These are phyloP conservation scores for Mortierella antarctica DNA, from an alignment of 192 early-diverging fungal species.

Conservation along the genomic window DNA sequence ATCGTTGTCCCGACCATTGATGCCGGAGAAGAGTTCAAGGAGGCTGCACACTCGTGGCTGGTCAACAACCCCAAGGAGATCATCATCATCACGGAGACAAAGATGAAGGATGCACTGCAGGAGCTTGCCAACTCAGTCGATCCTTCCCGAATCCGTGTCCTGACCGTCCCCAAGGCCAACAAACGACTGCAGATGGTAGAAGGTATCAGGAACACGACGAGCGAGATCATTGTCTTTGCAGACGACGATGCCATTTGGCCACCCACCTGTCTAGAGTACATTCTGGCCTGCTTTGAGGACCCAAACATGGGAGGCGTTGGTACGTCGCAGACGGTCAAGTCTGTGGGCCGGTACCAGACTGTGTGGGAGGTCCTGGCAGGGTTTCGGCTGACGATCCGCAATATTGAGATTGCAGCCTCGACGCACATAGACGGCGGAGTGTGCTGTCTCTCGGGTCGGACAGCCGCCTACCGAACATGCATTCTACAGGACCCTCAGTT, in stretches of 20 bases:
- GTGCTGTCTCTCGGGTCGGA: slow-evolving; percentile 78
- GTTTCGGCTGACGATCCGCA: slow-evolving; percentile 75
- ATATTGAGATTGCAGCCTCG: slow-evolving; percentile 78
- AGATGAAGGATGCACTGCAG: slow-evolving; percentile 63
- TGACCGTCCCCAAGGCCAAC: slow-evolving; percentile 69
- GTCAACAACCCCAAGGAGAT: slow-evolving; percentile 72
- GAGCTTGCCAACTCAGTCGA: slow-evolving; percentile 69
- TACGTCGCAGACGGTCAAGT: slow-evolving; percentile 70
- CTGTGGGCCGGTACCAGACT: slow-evolving; percentile 67
- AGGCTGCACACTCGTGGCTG: slow-evolving; percentile 73
- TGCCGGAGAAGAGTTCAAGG: slow-evolving; percentile 78
- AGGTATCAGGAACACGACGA: slow-evolving; percentile 70
- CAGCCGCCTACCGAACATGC: slow-evolving; percentile 74
- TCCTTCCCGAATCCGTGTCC: slow-evolving; percentile 62
- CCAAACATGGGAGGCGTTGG: slow-evolving; percentile 78
- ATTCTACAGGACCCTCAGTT: slow-evolving; percentile 79
- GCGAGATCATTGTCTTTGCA: slow-evolving; percentile 73
- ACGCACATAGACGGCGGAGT: slow-evolving; percentile 82
- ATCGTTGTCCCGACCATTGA: slow-evolving; percentile 83
- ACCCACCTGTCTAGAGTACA: slow-evolving; percentile 69
- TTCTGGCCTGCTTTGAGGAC: slow-evolving; percentile 79
- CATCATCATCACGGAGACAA: slow-evolving; percentile 74
- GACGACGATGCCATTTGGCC: slow-evolving; percentile 80
- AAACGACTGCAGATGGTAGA: slow-evolving; percentile 79
- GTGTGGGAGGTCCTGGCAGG: slow-evolving; percentile 80